These are phyloP conservation scores for Nicotiana undulata DNA, from an alignment of 257 asterid genomes.

Conservation along the genomic window DNA sequence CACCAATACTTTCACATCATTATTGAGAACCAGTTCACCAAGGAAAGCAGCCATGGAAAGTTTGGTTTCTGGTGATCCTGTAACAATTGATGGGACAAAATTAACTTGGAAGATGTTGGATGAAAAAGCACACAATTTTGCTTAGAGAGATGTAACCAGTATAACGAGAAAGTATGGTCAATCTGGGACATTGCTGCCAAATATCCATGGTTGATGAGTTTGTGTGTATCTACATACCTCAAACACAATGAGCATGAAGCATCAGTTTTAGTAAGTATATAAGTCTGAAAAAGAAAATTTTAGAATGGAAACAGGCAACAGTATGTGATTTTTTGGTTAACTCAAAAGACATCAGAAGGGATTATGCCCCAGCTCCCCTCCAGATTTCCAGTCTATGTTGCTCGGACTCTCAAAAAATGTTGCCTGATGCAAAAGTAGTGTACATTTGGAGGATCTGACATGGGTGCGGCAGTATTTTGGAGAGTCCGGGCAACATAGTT, in stretches of 20 bases:
- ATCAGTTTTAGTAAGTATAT: background rate
- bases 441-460: too few relatives aligned
- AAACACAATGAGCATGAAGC: background rate
- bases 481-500: too few relatives aligned
- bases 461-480: too few relatives aligned
- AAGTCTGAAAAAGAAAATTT: background rate
- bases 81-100: conserved; percentile 2
- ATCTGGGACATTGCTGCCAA: background rate
- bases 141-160: background rate
- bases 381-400: background rate
- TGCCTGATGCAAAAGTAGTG: too few relatives aligned
- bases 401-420: too few relatives aligned
- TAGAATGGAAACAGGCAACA: conserved; percentile 1
- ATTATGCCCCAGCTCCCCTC: background rate
- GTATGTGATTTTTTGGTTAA: background rate
- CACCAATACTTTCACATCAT: conserved; percentile 68
- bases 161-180: background rate
- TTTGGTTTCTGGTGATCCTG: conserved; percentile 83
- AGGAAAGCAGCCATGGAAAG: conserved; percentile 81
- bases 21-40: conserved; percentile 78
- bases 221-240: background rate
- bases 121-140: background rate
- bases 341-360: background rate
- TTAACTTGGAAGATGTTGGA: background rate
- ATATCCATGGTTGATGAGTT: background rate